Conservation (phyloP, 345 rosid species). For the Microcos paniculata region DNA sequence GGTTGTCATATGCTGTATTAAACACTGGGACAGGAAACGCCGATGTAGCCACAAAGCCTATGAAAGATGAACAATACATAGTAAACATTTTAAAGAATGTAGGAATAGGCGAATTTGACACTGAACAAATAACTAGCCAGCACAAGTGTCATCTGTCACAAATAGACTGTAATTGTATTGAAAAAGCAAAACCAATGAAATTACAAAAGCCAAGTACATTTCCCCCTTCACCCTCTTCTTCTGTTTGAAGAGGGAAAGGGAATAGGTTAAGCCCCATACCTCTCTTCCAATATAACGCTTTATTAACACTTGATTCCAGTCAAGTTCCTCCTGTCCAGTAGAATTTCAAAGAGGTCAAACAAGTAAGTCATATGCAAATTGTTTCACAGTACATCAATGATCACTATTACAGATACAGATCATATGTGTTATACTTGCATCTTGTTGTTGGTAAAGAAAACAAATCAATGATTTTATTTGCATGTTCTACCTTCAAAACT, state of each 20-base stretch:
- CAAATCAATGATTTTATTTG: background rate
- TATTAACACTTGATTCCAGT: conserved; percentile 68
- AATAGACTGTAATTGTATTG: background rate
- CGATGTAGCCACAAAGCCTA: conserved; percentile 92
- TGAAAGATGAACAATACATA: background rate
- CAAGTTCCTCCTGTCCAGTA: conserved; percentile 75
- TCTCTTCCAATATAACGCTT: conserved; percentile 80
- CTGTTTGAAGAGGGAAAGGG: background rate
- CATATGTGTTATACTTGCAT: background rate
- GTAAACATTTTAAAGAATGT: background rate
- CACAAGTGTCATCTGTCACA: background rate
- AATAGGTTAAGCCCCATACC: conserved; percentile 34
- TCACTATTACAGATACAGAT: background rate
- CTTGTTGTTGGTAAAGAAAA: background rate
- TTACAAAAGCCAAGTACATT: background rate
- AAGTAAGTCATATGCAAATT: background rate
- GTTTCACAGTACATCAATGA: background rate
- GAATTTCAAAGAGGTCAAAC: conserved; percentile 17
- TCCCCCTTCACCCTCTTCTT: background rate
- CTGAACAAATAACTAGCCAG: background rate
- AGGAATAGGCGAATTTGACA: background rate
- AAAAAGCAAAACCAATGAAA: background rate
- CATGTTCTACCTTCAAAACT: conserved; percentile 51
- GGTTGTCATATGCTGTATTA: conserved; percentile 45
- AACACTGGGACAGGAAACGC: conserved; percentile 62